Percentiles rank a stretch among this genome's conserved stretches.
phyloP scores from a whole-genome alignment of 805 yeast species.

The Dipodascus geniculatus region DNA sequence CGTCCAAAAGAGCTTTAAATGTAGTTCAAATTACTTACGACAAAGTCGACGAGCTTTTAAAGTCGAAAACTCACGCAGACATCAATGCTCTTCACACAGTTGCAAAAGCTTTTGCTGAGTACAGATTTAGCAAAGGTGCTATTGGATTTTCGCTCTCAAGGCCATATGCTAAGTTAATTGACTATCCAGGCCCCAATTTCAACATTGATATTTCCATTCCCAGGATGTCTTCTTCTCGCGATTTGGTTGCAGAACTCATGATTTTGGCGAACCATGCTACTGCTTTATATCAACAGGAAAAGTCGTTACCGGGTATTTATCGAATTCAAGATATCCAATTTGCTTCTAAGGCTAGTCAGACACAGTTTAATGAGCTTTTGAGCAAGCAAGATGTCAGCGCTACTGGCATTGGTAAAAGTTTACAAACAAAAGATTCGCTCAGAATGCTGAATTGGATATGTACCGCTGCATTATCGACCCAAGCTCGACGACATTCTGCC shows the following conservation, averaged over 20 bases:
- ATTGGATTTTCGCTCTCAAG: conserved; percentile 22
- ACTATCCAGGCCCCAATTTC: neutral
- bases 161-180: neutral
- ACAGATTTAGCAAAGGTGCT: conserved; percentile 31
- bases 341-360: conserved; percentile 17
- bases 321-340: conserved; percentile 19
- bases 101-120: conserved; percentile 18
- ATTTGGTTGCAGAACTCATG: conserved; percentile 78
- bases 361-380: conserved; percentile 17
- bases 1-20: conserved; percentile 33
- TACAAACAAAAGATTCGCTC: conserved; percentile 19
- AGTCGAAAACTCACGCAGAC: conserved; percentile 22
- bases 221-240: conserved; percentile 32
- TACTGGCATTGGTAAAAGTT: conserved; percentile 2
- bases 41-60: conserved; percentile 43
- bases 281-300: conserved; percentile 16
- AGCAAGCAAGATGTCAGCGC: conserved; percentile 2
- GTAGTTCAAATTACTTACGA: conserved; percentile 49
- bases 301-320: conserved; percentile 19
- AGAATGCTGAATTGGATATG: conserved; percentile 36
- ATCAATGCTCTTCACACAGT: conserved; percentile 27
- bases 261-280: conserved; percentile 51
- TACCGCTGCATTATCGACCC: conserved; percentile 39
- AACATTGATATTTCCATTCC: conserved; percentile 8
- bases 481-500: conserved; percentile 42